Evolutionary conservation across 2,329 filamentous ascomycete species (phyloP), one percentile per base, ranked within the genome.

Genomic region (Scytalidium sp.): DNA sequence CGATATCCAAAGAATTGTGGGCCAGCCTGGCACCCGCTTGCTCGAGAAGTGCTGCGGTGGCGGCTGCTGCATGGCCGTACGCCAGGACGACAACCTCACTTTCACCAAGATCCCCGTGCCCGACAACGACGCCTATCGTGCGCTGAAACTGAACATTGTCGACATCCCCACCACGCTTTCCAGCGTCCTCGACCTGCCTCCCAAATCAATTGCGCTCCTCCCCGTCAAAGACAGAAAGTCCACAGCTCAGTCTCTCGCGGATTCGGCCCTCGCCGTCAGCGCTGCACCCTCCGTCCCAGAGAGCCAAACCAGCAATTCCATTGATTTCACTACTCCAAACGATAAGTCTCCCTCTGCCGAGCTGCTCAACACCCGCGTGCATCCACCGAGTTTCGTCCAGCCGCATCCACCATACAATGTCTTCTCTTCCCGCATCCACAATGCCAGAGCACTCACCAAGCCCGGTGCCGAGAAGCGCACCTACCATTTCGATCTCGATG

Each of bases 401-500:
- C 94, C 94, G 21, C 94, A 99, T 67, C 90, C 90, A 50, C 94
- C 94, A 0, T 94, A 96, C 70, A 79, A 93, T 57, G 91, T 97
- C 53, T 96, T 88, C 70, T 87, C 91, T 1, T 92, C 93, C n/a
- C 90, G 85, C 56, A 81, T 99, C 43, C 87, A 90, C 69, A 85
- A 85, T 60, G 83, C 90, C 2, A 86, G 94, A 49, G 91, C 96
- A 70, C 74, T 99, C 65, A 99, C 94, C 11, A 87, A 83, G 65
- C 76, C 82, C 20, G 93, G 93, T 19, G 94, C 94, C 4, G 90
- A 96, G 75, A 99, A 99, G 81, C 82, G 93, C 53, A 99, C 94
- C 0, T 96, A 93, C 68, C 94, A 99, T 70, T 97, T 97, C 62
- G 94, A 97, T 62, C 83, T 99, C 41, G 94, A 99, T 62, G 87